Evolutionary conservation across 495 filamentous ascomycete genomes (phyloP), one percentile per base, ranked within the genome.

Genomic region (Chaetomium tenue): DNA sequence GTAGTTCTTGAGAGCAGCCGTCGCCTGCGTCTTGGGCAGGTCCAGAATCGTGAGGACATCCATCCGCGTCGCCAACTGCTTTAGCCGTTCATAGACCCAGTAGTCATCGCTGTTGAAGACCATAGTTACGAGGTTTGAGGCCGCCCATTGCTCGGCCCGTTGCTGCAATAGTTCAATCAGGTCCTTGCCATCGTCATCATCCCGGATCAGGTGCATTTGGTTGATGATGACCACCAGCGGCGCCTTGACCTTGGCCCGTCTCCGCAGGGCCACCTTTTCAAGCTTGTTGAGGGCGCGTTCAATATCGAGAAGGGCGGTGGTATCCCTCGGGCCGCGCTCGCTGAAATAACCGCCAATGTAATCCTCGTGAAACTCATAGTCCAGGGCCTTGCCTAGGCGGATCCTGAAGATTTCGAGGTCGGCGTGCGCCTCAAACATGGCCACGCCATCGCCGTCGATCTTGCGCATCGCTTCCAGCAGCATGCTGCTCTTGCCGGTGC

Each of bases 221-320:
- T 98, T 98, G 71, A 98, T 85, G 71, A 98, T 93, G 58, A 98
- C 72, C 12, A 98, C 79, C 42, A 98, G 73, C 20, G 94, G 94
- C 61, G 83, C 81, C 9, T 85, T 84, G 22, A 84, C 78, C 50
- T 63, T 75, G 3, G 65, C 58, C n/a, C 87, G 82, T 46, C 91
- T 83, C 61, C 73, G 78, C 22, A 97, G 71, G 0, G 94, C 94
- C 11, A 97, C 90, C 76, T 98, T 98, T 73, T 98, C 93, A 6
- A 98, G 78, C 75, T 98, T 97, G 81, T 98, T 98, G 76, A 98
- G 87, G 2, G 94, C 94, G 18, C 94, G 85, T 70, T 98, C 94
- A 57, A 98, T 96, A 68, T 98, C 94, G 16, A 98, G 79, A 20
- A 98, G 74, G 5, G 94, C 91, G 0, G 90, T 93, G 2, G 91